Evolutionary conservation across 202 grass and related monocot genomes (phyloP), one percentile per base, ranked within the genome.

Genomic region (Setaria viridis): DNA sequence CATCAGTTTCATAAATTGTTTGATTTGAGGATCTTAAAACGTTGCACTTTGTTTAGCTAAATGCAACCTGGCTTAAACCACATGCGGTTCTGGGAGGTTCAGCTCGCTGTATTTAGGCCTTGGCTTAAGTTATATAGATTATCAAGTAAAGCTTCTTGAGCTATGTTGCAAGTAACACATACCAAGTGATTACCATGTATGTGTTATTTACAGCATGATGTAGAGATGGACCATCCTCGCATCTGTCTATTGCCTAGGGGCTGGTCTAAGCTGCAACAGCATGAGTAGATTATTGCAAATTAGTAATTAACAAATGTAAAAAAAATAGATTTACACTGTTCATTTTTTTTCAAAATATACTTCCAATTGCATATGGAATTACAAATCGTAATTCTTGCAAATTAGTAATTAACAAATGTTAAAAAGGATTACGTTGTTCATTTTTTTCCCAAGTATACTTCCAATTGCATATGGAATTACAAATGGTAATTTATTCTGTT

Each of bases 1-100:
- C 58, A 9, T 81, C 13, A 72, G n/a, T 57, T 4, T n/a, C 0
- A 82, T 49, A 39, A 9, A 29, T 39, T 58, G 5, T 49, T 48
- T 64, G 11, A 4, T 45, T 16, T 29, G 11, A 64, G 17, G 45
- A 64, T 77, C 21, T 82, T 46, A 47, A 33, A 35, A 67, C 56
- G 17, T 55, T 32, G 46, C 63, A 21, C 43, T 35, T 50, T 45
- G 63, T 76, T 72, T 76, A 51, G 84, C 25, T 80, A 29, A 65
- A 88, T 58, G 67, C n/a, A 73, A 48, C 5, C 5, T 47, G 46
- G 5, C 9, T 59, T 11, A 65, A 33, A 72, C 33, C 32, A 16
- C 46, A 47, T 30, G 14, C 21, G 58, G 53, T 58, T 30, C 47
- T 9, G 0, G 19, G 62, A 60, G 14, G 42, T 71, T 88, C 9